Percentiles rank a stretch among this genome's conserved stretches.
Conservation (phyloP, 805 yeast genomes). For the Metschnikowia henanensis region DNA sequence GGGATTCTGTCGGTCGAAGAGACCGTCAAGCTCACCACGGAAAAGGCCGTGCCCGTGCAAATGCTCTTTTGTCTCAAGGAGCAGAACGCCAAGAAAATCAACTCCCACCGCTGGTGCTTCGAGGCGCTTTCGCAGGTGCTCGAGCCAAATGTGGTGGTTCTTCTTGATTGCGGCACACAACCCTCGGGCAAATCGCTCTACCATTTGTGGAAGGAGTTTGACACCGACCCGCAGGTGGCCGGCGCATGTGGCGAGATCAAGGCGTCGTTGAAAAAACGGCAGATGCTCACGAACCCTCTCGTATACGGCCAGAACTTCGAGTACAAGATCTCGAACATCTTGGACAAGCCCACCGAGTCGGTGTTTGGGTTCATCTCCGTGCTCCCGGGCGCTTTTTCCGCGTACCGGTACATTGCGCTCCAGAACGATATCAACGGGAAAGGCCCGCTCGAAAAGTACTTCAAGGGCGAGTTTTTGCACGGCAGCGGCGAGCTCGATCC, state of each 20-base stretch:
- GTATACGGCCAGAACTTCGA: slow-evolving; percentile 69
- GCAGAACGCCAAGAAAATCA: slow-evolving; percentile 61
- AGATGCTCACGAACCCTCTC: slow-evolving; percentile 54
- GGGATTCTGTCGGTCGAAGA: slow-evolving; percentile 49
- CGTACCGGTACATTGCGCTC: slow-evolving; percentile 59
- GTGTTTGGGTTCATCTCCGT: slow-evolving; percentile 65
- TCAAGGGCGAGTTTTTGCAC: slow-evolving; percentile 62
- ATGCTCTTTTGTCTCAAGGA: slow-evolving; percentile 62
- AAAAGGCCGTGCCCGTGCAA: slow-evolving; percentile 62
- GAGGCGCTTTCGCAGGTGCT: slow-evolving; percentile 60
- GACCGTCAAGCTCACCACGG: slow-evolving; percentile 52
- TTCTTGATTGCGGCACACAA: slow-evolving; percentile 66
- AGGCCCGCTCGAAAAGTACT: slow-evolving; percentile 65
- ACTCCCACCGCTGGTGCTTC: slow-evolving; percentile 70
- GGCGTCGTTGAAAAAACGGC: slow-evolving; percentile 50
- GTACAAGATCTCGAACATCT: slow-evolving; percentile 64
- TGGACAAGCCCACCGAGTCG: slow-evolving; percentile 67
- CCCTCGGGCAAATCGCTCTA: slow-evolving; percentile 57
- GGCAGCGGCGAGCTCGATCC: slow-evolving; percentile 60
- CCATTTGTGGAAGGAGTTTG: slow-evolving; percentile 63
- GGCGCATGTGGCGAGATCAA: slow-evolving; percentile 76
- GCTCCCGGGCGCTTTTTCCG: slow-evolving; percentile 69
- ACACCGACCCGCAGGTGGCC: slow-evolving; percentile 57
- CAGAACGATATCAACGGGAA: slow-evolving; percentile 52
- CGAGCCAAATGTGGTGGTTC: slow-evolving; percentile 55